phyloP scores from a whole-genome alignment of 495 filamentous ascomycete genomes.

The Neurospora intermedia region DNA sequence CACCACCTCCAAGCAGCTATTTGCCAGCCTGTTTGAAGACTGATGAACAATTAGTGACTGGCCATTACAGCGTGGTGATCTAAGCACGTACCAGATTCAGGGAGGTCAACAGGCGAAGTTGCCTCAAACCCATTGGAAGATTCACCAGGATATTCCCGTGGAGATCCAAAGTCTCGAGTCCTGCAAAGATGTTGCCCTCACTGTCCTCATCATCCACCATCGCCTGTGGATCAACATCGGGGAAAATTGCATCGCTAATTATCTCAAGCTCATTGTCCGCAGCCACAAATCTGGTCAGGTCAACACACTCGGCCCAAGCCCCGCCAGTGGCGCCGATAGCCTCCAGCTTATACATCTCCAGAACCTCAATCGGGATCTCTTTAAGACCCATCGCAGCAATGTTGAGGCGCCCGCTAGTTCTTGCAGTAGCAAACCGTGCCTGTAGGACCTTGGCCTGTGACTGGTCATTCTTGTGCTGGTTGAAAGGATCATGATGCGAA shows the following conservation, averaged over 20 bases:
- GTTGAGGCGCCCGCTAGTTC: constrained; percentile 75
- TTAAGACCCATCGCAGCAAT: constrained; percentile 76
- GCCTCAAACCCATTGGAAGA: constrained; percentile 65
- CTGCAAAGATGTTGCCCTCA: constrained; percentile 68
- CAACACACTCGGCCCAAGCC: constrained; percentile 88
- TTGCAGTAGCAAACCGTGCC: constrained; percentile 64
- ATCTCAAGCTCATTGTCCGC: constrained; percentile 83
- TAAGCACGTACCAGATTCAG: constrained; percentile 64
- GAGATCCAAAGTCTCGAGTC: constrained; percentile 71
- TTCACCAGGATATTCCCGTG: constrained; percentile 68
- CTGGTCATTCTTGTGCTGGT: constrained; percentile 49
- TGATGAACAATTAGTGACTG: constrained; percentile 18
- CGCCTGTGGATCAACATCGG: constrained; percentile 51
- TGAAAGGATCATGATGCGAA: constrained; percentile 52
- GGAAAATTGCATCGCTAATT: constrained; percentile 64
- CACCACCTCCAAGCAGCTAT: constrained; percentile 60
- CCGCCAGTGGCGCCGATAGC: constrained; percentile 39
- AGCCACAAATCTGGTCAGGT: constrained; percentile 77
- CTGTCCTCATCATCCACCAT: constrained; percentile 50
- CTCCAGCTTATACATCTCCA: constrained; percentile 81
- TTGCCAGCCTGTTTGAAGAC: constrained; percentile 71
- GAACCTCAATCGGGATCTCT: constrained; percentile 70
- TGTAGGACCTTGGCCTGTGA: constrained; percentile 53
- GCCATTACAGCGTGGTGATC: neutral
- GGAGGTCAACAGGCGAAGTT: constrained; percentile 59